Base-by-base conservation (phyloP, 805 yeast genomes). In the Cyberlindnera subsufficiens region DNA sequence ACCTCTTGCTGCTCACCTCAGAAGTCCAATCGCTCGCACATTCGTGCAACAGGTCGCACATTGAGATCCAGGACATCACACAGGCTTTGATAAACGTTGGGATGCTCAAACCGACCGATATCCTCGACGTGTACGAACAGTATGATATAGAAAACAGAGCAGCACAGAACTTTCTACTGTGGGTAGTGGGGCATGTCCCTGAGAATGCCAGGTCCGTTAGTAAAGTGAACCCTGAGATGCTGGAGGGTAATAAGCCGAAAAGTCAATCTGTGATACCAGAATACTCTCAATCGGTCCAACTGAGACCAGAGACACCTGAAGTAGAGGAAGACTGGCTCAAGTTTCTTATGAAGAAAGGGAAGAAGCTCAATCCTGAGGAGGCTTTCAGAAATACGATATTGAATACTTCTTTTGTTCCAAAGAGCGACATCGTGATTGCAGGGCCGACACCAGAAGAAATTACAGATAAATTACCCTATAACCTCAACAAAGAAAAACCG, bases 51-150 rank as follows among this genome's bases (percentile, higher is more conserved):
- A 57, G 74, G 20, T 70, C 67, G 8, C 71, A 68, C 11, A 68
- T 79, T 5, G 68, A 60, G 14, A 59, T 86, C 3, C 82, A 79
- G 46, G 98, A 91, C 58, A 68, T 86, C 6, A 66, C 86, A 15
- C 78, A 78, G 55, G 88, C 93, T 0, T 69, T 90, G 63, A 71
- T 77, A 29, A 77, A 79, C 45, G 60, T 77, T 18, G 84, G 82
- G 14, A 63, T 84, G 35, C 63, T 88, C 15, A 75, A 77, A 35
- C 89, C 91, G 0, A 68, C 72, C 4, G 72, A 70, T 37, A 39
- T 65, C 9, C 58, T 82, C 30, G 87, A 80, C 47, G 71, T 78
- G 0, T 74, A 64, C 52, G 85, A 78, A 47, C 65, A 71, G 3
- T 67, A 71, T 37, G 65, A 67, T 4, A 58, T 67, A 2, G 71